These are phyloP conservation scores for Prosopis cineraria DNA, from an alignment of 306 rosid genomes.

Conservation along the genomic window DNA sequence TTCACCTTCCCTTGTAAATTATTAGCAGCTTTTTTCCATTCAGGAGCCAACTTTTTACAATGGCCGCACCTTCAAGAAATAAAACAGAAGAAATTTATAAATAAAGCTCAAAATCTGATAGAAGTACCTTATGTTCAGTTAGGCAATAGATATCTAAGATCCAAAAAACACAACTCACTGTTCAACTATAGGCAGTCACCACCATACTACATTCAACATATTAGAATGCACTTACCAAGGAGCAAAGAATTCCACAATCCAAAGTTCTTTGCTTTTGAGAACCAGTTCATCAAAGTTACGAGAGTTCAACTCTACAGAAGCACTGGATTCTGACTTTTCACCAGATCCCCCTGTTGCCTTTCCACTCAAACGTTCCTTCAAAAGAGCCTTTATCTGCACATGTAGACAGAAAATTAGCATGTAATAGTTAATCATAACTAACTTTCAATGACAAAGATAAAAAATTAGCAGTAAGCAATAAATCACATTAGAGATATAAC, in stretches of 20 bases:
- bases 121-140: constrained; percentile 12
- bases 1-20: constrained; percentile 88
- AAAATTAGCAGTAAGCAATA: neutral
- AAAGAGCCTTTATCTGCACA: constrained; percentile 74
- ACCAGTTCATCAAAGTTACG: constrained; percentile 84
- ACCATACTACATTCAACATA: neutral
- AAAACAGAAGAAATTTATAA: constrained; percentile 23
- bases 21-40: constrained; percentile 88
- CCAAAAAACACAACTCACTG: constrained; percentile 8
- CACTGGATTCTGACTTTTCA: constrained; percentile 68
- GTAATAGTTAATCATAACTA: neutral
- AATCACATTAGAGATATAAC: constrained; percentile 1
- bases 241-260: constrained; percentile 98
- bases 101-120: constrained; percentile 21
- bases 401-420: constrained; percentile 27
- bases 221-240: constrained; percentile 68
- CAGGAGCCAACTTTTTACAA: constrained; percentile 95
- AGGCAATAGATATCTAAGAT: constrained; percentile 7
- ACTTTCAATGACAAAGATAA: neutral
- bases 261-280: constrained; percentile 89
- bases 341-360: constrained; percentile 80
- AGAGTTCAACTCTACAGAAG: constrained; percentile 82
- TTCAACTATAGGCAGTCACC: neutral
- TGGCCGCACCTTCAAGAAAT: constrained; percentile 88
- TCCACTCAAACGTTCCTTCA: constrained; percentile 88